A percentile compares a stretch with the other conserved stretches of the same genome.
These are phyloP conservation scores for Rehmannia glutinosa DNA, from an alignment of 257 asterid genomes.

Conservation along the genomic window DNA sequence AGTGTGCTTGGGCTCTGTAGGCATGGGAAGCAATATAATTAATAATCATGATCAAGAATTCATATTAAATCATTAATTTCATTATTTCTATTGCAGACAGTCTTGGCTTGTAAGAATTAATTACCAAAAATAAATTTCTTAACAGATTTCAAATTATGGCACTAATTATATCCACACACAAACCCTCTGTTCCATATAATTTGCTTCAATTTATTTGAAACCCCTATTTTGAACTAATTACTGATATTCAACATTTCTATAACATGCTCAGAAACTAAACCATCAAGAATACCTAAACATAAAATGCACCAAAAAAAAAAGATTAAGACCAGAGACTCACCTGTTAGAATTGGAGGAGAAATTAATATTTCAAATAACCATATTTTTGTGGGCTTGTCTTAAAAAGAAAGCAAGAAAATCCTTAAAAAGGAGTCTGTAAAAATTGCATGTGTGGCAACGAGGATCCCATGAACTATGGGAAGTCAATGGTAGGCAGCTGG, in stretches of 20 bases:
- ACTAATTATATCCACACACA: background rate
- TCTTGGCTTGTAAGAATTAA: constrained; percentile 8
- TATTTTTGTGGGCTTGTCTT: background rate
- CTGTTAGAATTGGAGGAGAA: too few species aligned
- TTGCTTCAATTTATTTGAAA: background rate
- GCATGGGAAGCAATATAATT: too few species aligned
- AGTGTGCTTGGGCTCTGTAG: too few species aligned
- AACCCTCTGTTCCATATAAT: background rate
- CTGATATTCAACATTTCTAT: background rate
- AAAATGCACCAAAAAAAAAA: background rate
- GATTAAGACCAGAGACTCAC: constrained; percentile 5
- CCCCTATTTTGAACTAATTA: background rate
- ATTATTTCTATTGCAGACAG: constrained; percentile 7
- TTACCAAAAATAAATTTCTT: background rate
- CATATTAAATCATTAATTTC: too few species aligned
- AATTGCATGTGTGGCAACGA: constrained; percentile 37
- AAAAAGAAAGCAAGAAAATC: constrained; percentile 16
- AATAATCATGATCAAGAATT: background rate
- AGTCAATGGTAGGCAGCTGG: constrained; percentile 80
- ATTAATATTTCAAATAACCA: too few species aligned
- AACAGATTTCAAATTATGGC: background rate
- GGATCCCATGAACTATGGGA: constrained; percentile 48
- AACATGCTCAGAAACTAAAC: background rate
- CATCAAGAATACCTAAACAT: background rate
- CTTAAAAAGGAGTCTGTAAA: background rate